Percentiles rank a stretch among this genome's conserved stretches.
Conservation (phyloP, 805 yeast genomes). For the Lipomyces kockii region DNA sequence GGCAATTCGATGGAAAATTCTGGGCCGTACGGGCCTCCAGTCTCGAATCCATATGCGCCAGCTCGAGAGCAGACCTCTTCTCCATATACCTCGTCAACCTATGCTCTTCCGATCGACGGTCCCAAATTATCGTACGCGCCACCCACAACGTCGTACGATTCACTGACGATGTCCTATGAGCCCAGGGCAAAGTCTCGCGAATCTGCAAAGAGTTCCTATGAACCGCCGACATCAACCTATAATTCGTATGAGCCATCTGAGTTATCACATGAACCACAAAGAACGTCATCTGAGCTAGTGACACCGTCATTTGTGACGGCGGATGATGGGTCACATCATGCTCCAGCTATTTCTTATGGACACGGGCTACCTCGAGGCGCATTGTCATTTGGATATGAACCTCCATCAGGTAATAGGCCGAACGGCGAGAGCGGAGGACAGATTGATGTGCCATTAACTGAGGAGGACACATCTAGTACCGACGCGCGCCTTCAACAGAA, state of each 20-base stretch:
- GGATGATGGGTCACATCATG: background rate
- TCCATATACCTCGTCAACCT: conserved; percentile 19
- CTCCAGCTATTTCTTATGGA: background rate
- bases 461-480: background rate
- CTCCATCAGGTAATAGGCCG: background rate
- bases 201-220: conserved; percentile 7
- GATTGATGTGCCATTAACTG: background rate
- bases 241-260: conserved; percentile 22
- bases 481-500: background rate
- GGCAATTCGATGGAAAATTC: background rate
- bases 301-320: background rate
- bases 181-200: conserved; percentile 3
- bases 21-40: conserved; percentile 4
- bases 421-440: background rate
- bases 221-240: conserved; percentile 22
- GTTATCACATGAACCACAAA: background rate
- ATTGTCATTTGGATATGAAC: conserved; percentile 2
- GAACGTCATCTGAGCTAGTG: background rate
- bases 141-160: conserved; percentile 20
- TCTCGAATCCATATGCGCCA: conserved; percentile 20
- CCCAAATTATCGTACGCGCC: background rate
- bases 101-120: background rate
- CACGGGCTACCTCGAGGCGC: background rate
- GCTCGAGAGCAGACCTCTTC: conserved; percentile 17
- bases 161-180: conserved; percentile 11